phyloP scores from a whole-genome alignment of 2,329 filamentous ascomycete species.

The Fusarium duplospermum region DNA sequence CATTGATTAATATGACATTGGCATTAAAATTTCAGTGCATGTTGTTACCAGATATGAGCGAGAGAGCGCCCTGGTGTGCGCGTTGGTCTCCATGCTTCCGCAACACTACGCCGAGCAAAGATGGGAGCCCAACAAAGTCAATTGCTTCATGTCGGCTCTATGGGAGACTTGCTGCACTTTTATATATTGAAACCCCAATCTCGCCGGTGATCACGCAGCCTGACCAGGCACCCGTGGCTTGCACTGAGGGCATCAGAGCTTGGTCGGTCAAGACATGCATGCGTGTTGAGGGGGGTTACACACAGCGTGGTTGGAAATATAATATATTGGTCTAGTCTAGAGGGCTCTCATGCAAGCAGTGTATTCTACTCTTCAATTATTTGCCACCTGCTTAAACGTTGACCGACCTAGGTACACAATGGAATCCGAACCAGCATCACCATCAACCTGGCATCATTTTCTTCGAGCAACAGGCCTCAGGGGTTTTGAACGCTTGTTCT shows the following conservation, averaged over 20 bases:
- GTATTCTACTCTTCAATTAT: no score
- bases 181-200: neutral
- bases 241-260: neutral
- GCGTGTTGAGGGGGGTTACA: neutral
- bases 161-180: neutral
- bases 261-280: neutral
- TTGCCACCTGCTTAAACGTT: no score
- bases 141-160: neutral
- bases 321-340: neutral
- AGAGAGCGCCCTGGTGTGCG: no score
- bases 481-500: neutral
- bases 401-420: neutral
- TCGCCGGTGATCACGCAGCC: neutral
- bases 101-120: no score
- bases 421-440: neutral
- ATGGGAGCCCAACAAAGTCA: neutral
- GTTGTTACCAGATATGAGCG: no score
- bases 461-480: neutral
- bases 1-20: neutral
- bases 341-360: neutral
- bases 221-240: neutral
- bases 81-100: no score
- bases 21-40: no score
- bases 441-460: neutral
- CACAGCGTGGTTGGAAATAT: neutral